phyloP scores from a whole-genome alignment of 2,329 filamentous ascomycete species.

The Penicillium hordei region DNA sequence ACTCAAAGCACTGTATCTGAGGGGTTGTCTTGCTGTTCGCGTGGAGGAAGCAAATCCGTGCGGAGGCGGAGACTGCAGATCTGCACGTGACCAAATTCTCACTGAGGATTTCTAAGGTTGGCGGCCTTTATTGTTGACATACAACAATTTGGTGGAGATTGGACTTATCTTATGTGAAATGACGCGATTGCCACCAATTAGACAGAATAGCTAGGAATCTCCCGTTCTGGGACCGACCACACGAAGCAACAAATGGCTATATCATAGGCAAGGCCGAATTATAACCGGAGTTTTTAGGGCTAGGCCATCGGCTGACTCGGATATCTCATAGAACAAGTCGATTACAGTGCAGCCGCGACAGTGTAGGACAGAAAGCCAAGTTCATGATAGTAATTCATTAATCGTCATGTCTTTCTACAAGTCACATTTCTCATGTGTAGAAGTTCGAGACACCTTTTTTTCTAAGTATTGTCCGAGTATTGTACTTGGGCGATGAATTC shows the following conservation, averaged over 20 bases:
- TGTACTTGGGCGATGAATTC: background rate
- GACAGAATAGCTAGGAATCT: rapidly evolving
- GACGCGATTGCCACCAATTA: too few relatives aligned
- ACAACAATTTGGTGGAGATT: background rate
- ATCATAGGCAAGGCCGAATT: background rate
- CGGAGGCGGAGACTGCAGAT: constrained; percentile 6
- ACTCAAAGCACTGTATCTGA: background rate
- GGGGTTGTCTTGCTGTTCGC: background rate
- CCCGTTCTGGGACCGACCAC: too few relatives aligned
- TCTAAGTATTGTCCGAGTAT: background rate
- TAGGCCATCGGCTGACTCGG: background rate
- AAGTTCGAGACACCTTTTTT: background rate
- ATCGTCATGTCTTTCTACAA: background rate
- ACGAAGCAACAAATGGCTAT: background rate
- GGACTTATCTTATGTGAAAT: background rate
- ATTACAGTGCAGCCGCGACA: constrained; percentile 15
- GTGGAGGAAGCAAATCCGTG: constrained; percentile 7
- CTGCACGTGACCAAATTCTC: background rate
- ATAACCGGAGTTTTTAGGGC: background rate
- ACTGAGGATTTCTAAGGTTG: background rate
- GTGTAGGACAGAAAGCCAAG: constrained; percentile 32
- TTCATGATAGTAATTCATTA: constrained; percentile 17
- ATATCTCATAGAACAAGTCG: background rate
- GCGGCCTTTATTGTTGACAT: background rate
- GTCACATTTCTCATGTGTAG: background rate